Evolutionary conservation across 495 filamentous ascomycete species (phyloP).

Genomic region (Xylaria intraflava): DNA sequence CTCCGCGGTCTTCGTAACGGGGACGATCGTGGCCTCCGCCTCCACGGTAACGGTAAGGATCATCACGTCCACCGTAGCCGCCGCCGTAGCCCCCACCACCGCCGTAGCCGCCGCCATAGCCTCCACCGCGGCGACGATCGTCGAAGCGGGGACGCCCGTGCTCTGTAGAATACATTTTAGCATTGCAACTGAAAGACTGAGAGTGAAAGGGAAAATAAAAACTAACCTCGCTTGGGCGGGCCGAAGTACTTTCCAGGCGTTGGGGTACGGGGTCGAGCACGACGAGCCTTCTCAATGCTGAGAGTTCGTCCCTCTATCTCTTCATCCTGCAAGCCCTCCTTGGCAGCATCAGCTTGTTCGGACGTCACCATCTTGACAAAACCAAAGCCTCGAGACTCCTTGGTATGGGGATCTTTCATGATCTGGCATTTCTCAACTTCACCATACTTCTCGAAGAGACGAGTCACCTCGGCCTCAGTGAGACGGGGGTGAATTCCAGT

Average conservation of each 20-base stretch:
- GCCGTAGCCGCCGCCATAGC: constrained; percentile 43
- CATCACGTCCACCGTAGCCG: constrained; percentile 46
- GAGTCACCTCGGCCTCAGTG: constrained; percentile 81
- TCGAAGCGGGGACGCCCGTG: constrained; percentile 32
- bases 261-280: constrained; percentile 86
- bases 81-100: constrained; percentile 43
- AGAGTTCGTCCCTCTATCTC: constrained; percentile 91
- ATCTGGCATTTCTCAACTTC: constrained; percentile 99
- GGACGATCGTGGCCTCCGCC: constrained; percentile 43
- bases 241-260: constrained; percentile 99
- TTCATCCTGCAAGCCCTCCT: constrained; percentile 93
- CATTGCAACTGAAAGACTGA: background rate
- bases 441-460: constrained; percentile 97
- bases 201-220: constrained; percentile 2
- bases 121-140: constrained; percentile 46
- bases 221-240: constrained; percentile 92
- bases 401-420: constrained; percentile 96
- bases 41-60: constrained; percentile 52
- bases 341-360: constrained; percentile 91
- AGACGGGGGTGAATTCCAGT: constrained; percentile 96
- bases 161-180: background rate
- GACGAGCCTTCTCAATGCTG: constrained; percentile 98
- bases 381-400: constrained; percentile 97
- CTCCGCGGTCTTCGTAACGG: constrained; percentile 37
- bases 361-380: constrained; percentile 98